Base-by-base conservation (phyloP, 371 early-diverging fungal species). In the Lichtheimia hyalospora region DNA sequence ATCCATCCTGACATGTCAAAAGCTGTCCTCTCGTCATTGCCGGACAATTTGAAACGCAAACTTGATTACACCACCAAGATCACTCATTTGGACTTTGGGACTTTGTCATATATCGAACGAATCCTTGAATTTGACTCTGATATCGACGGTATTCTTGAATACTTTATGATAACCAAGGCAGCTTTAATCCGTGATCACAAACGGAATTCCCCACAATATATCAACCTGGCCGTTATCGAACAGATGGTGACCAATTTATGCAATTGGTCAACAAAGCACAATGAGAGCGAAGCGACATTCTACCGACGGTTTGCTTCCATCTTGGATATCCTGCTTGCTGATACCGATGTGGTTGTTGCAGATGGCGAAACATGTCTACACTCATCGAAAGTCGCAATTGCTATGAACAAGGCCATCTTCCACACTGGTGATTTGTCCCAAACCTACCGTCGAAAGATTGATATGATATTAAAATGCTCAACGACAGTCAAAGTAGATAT, bases 261-360 rank as follows among this genome's bases (percentile, higher is more conserved):
- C 25, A 25, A 44, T 39, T 57, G 57, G 57, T 24, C 23, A 14
- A 25, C 15, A 14, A 40, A 27, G 3, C 24, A 34, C 21, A 4
- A 48, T 28, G 49, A 57, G 21, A 49, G 49, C 48, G 60, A 59
- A 59, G 24, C 28, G 23, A 59, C 60, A 2, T 59, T 52, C 43
- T 59, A 59, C 25, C 52, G 60, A 25, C 52, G 52, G 27, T 59
- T 59, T 52, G 52, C 60, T 23, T 21, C 52, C 23, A 41, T 59
- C 23, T 39, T 52, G 60, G 60, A 59, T 18, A 25, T n/a, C 24
- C 8, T 59, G 24, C 49, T 59, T 13, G 34, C 18, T 2, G 52
- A 48, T 42, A 43, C 60, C 12, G 28, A 49, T 21, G 44, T 49
- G 13, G 21, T 39, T 15, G 15, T 57, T 7, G 48, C 49, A 3